Base-by-base conservation (phyloP, 2,329 filamentous ascomycete genomes). In the Aspergillus flavus region DNA sequence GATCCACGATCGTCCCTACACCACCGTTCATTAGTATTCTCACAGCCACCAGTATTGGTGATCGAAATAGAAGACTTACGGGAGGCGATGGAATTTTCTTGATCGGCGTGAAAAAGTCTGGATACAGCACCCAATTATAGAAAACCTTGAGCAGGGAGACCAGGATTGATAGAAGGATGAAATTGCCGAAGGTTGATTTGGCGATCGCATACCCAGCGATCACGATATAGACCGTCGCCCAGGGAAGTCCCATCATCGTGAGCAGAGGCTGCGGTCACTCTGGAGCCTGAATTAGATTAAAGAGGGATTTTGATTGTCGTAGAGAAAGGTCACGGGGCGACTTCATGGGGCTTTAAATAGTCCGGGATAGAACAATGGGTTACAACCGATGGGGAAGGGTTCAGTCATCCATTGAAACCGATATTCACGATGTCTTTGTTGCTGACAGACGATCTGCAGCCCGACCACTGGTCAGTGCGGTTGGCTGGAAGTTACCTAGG, bases 1-100 rank as follows among this genome's bases (percentile, higher is more conserved):
- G 63, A 84, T 72, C 70, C 80, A 81, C 61, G 75, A 76, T 54
- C 78, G 76, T 10, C 69, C 72, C 75, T 82, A 59, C 28, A 23
- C 14, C 32, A 16, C 34, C 2, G 30, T 70, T 32, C 68, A 57
- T 23, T 21, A 34, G 19, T 10, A n/a, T 52, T 28, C 6, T 12
- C 26, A 10, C 5, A 21, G 26, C 16, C 2, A 34, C 26, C 4
- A 10, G 48, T 19, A 19, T 32, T 19, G 4, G 48, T 34, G 16
- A 32, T n/a, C 1, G 45, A 32, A n/a, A 26, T 21, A 28, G 26
- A 41, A 23, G 11, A 32, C 53, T 64, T 54, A 59, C 56, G 34
- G 56, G 3, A 12, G 56, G 62, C 4, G 62, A 39, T 9, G 62
- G 62, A 7, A 64, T 59, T 11, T 62, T 45, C 16, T 57, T 62